phyloP scores from a whole-genome alignment of 257 asterid genomes.

The Gentiana dahurica region DNA sequence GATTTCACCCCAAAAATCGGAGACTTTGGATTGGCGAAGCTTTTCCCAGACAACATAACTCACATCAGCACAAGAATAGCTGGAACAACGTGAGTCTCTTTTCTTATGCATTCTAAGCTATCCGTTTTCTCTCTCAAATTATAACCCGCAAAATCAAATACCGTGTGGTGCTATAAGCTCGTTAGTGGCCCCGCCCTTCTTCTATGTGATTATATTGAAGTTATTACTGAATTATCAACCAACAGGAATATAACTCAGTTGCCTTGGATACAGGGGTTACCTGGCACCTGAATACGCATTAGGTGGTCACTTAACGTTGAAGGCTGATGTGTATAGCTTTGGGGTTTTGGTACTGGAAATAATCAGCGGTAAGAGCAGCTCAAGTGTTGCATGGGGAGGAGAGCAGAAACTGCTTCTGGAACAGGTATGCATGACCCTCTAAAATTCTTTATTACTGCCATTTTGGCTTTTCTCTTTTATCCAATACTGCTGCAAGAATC shows the following conservation, averaged over 20 bases:
- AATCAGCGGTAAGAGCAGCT: slow-evolving; percentile 66
- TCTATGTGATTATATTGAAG: not conserved
- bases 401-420: slow-evolving; percentile 53
- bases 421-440: slow-evolving; percentile 45
- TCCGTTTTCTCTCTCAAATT: not conserved
- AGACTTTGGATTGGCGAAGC: slow-evolving; percentile 92
- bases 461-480: no score
- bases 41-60: slow-evolving; percentile 81
- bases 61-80: slow-evolving; percentile 93
- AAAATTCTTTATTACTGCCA: no score
- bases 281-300: slow-evolving; percentile 94
- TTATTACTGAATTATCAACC: no score
- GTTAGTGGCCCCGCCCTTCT: no score
- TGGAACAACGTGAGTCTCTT: slow-evolving; percentile 66
- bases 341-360: slow-evolving; percentile 78
- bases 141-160: no score
- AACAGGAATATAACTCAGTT: not conserved
- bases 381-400: slow-evolving; percentile 42
- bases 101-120: slow-evolving; percentile 5
- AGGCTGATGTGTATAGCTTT: slow-evolving; percentile 85
- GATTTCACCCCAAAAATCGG: slow-evolving; percentile 81
- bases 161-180: no score
- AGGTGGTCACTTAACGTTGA: slow-evolving; percentile 89
- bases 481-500: not conserved
- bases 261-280: slow-evolving; percentile 55